Evolutionary conservation across 306 rosid genomes (phyloP).

Genomic region (Dalbergia cochinchinensis): DNA sequence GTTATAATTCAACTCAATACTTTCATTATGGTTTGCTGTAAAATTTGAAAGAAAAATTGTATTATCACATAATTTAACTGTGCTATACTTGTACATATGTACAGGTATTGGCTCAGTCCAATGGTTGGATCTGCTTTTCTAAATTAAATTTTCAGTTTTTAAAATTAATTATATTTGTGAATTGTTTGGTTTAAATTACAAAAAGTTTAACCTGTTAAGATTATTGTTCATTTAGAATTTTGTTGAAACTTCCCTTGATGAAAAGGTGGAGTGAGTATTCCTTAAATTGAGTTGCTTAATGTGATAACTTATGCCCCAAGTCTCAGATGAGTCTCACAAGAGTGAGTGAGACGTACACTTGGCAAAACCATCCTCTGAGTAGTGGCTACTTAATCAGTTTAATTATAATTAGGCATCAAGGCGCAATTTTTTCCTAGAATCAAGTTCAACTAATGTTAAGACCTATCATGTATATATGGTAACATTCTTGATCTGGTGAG

Average conservation of each 20-base stretch:
- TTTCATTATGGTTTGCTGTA: background rate
- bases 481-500: conserved; percentile 6
- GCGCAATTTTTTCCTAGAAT: background rate
- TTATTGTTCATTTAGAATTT: background rate
- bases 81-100: background rate
- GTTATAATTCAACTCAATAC: background rate
- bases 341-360: background rate
- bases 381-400: background rate
- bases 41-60: background rate
- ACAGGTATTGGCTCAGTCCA: background rate
- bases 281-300: background rate
- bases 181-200: background rate
- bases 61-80: background rate
- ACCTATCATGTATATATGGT: conserved; percentile 4
- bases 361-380: conserved; percentile 10
- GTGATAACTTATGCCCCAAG: background rate
- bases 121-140: background rate
- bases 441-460: background rate
- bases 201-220: background rate
- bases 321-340: background rate
- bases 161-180: background rate
- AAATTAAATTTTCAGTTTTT: background rate
- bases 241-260: conserved; percentile 1
- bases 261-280: background rate
- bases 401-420: background rate